Percentiles rank a stretch among this genome's conserved stretches.
Conservation (phyloP, 495 filamentous ascomycete species). For the Polyplosphaeria fusca region DNA sequence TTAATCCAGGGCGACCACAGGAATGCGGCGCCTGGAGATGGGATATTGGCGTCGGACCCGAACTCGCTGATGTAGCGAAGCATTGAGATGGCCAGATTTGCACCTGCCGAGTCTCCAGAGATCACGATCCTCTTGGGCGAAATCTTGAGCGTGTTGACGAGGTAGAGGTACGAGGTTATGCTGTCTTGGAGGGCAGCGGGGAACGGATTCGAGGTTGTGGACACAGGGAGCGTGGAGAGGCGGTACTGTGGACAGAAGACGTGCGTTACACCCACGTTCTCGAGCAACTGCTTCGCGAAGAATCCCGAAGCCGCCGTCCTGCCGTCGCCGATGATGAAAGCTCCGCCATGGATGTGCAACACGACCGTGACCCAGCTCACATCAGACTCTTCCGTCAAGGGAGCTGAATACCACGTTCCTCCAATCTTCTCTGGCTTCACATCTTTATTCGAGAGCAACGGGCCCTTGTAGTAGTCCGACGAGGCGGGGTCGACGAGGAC, state of each 20-base stretch:
- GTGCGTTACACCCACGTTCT: slow-evolving; percentile 16
- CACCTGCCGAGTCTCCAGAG: slow-evolving; percentile 38
- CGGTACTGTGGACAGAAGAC: slow-evolving; percentile 38
- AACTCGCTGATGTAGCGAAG: slow-evolving; percentile 34
- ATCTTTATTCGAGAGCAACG: slow-evolving; percentile 30
- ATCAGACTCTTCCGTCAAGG: not conserved
- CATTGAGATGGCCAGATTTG: slow-evolving; percentile 30
- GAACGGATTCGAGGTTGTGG: slow-evolving; percentile 32
- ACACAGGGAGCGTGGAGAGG: slow-evolving; percentile 27
- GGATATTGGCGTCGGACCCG: slow-evolving; percentile 20
- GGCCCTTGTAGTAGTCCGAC: slow-evolving; percentile 32
- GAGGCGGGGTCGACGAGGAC: slow-evolving; percentile 33
- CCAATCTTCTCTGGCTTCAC: slow-evolving; percentile 40
- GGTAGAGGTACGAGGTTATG: slow-evolving; percentile 33
- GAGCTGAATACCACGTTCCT: slow-evolving; percentile 42
- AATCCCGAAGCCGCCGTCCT: slow-evolving; percentile 42
- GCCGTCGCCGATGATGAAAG: slow-evolving; percentile 46
- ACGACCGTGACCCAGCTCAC: slow-evolving; percentile 32
- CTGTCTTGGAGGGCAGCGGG: slow-evolving; percentile 38
- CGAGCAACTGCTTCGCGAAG: slow-evolving; percentile 35
- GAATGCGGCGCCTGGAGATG: slow-evolving; percentile 21
- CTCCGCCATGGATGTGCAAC: slow-evolving; percentile 54
- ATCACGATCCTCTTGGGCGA: slow-evolving; percentile 28
- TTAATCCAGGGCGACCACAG: slow-evolving; percentile 47
- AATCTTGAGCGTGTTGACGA: slow-evolving; percentile 31